Evolutionary conservation across 2,329 filamentous ascomycete species (phyloP), one percentile per base, ranked within the genome.

Genomic region (Eurotiales sp.): DNA sequence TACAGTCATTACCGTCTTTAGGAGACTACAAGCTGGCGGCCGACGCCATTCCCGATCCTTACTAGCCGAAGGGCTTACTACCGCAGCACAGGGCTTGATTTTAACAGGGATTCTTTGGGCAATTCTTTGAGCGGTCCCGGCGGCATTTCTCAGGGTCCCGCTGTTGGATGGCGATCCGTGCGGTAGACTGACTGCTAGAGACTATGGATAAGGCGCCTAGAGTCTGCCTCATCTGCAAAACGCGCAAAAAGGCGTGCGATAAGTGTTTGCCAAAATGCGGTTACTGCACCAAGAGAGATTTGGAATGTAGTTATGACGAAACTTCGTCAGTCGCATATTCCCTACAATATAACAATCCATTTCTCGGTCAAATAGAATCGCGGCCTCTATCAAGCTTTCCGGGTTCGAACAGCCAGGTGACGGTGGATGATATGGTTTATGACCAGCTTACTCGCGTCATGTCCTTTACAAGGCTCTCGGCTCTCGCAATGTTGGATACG

Each of bases 201-300:
- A 37, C 4, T 17, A 15, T 36, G 22, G 15, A 37, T 11, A 46
- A 27, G 12, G 30, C 44, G 6, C 19, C 15, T 19, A 23, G 44
- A 15, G 44, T 46, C 11, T 46, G 44, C 14, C 6, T 34, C 17
- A 46, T 32, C 7, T 46, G 44, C 32, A 46, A 46, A 34, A 37
- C 21, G 12, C 44, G 44, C 30, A 46, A 46, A 12, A 46, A 46
- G 44, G 44, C 44, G 8, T 46, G 44, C 17, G 44, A 46, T 32
- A 46, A 46, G n/a, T 23, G 32, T 14, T 34, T 46, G 23, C 44
- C 44, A 7, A 25, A 25, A 46, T 46, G 44, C 19, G 34, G 29
- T 22, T 46, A 46, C 21, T 46, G 44, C 32, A 27, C 17, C 12
- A 39, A 17, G 7, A 22, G 44, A 15, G 29, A 34, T 15, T 34